Base-by-base conservation (phyloP, 768 basidiomycete genomes). In the Collybia mongolica region DNA sequence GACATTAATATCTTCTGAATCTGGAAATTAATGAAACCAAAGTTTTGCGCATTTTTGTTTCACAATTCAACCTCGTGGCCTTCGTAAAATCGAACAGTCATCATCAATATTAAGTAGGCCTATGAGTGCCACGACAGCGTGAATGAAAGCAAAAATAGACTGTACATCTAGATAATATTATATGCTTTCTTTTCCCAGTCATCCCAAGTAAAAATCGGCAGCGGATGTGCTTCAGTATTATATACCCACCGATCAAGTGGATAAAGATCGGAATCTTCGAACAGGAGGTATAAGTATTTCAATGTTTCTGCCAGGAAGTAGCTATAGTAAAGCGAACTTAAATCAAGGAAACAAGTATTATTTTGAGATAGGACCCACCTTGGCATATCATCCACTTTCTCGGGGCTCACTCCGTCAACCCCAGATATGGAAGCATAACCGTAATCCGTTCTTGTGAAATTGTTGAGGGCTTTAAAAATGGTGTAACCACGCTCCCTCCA, bases 401-500 rank as follows among this genome's bases (percentile, higher is more conserved):
- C 12, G 1, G 71, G 66, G 2, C 62, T 56, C 2, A 58, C 48
- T n/a, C 57, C 23, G 32, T 82, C 75, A 8, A 86, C 80, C 6
- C 67, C 67, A 24, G 57, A 48, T 6, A 90, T 65, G 49, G 68
- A 79, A 0, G 85, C 75, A 55, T 85, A 91, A 6, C 85, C 88
- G 22, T 69, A 71, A 3, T 70, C 57, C 2, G 81, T 83, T 58
- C 73, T 79, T 1, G 83, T 69, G 53, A 80, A 66, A 9, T 72
- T 73, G 58, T 86, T 77, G 35, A 91, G 76, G 1, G 84, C 73
- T 54, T 81, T 65, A 58, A 86, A 91, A 32, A 90, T 80, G 17
- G 60, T 67, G 76, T 86, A 90, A 2, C 86, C 88, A 23, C 82
- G 78, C 48, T 90, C 83, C 46, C 88, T 72, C 88, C 88, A 90